Evolutionary conservation across 495 filamentous ascomycete species (phyloP).

Genomic region (Aspergillus homomorphus): DNA sequence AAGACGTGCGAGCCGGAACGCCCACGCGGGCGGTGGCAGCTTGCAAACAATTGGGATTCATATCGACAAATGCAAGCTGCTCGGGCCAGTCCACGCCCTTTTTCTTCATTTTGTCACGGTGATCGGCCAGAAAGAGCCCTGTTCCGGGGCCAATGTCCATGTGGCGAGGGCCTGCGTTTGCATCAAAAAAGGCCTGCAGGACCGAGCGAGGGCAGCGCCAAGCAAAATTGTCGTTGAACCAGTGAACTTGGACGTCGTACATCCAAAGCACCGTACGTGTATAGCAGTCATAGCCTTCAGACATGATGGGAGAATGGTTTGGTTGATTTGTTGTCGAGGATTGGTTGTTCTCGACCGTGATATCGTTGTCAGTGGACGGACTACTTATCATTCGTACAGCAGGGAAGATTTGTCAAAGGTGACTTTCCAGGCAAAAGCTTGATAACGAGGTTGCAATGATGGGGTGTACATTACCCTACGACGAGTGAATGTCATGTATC

Average conservation of each 20-base stretch:
- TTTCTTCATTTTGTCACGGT: neutral
- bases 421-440: too few species aligned
- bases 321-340: too few species aligned
- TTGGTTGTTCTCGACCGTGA: too few species aligned
- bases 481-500: too few species aligned
- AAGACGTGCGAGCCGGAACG: neutral
- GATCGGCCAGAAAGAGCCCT: neutral
- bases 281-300: slow-evolving; percentile 1
- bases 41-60: slow-evolving; percentile 3
- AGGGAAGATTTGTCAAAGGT: too few species aligned
- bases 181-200: slow-evolving; percentile 2
- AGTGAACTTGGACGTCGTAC: slow-evolving; percentile 5
- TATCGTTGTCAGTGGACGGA: too few species aligned
- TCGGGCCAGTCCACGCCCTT: slow-evolving; percentile 1
- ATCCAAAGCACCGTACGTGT: neutral
- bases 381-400: too few species aligned
- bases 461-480: too few species aligned
- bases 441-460: too few species aligned
- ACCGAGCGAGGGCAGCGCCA: slow-evolving; percentile 1
- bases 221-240: slow-evolving; percentile 5
- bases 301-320: neutral
- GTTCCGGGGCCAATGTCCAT: slow-evolving; percentile 1
- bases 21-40: neutral
- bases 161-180: slow-evolving; percentile 3
- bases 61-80: slow-evolving; percentile 6